phyloP scores from a whole-genome alignment of 495 filamentous ascomycete genomes.

The Eremomyces bilateralis region DNA sequence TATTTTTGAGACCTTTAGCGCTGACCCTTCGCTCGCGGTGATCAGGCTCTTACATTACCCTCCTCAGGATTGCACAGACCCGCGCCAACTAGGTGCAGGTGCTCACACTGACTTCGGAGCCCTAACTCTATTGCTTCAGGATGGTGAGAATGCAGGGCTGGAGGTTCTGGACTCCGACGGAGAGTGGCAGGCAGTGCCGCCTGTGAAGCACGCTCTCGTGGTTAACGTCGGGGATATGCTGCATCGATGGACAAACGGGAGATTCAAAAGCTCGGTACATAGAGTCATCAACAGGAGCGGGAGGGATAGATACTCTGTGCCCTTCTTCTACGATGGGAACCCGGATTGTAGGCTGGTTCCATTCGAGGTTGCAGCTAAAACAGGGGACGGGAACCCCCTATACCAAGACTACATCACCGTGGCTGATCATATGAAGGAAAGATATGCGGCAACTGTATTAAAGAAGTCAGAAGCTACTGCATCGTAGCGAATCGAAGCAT shows the following conservation, averaged over 20 bases:
- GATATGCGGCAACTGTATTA: no score
- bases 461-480: no score
- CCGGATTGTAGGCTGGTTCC: no score
- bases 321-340: slow-evolving; percentile 17
- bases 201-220: slow-evolving; percentile 20
- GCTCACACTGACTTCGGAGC: slow-evolving; percentile 22
- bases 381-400: no score
- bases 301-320: slow-evolving; percentile 15
- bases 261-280: slow-evolving; percentile 21
- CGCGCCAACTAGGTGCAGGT: slow-evolving; percentile 23
- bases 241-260: slow-evolving; percentile 16
- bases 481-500: no score
- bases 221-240: slow-evolving; percentile 27
- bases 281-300: slow-evolving; percentile 19
- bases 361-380: no score
- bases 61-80: slow-evolving; percentile 14
- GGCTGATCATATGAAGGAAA: no score
- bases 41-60: slow-evolving; percentile 27
- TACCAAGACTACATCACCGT: no score
- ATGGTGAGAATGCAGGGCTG: slow-evolving; percentile 21
- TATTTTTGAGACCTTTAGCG: slow-evolving; percentile 24
- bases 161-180: slow-evolving; percentile 21
- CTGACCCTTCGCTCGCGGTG: slow-evolving; percentile 23
- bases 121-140: slow-evolving; percentile 23
- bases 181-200: slow-evolving; percentile 21